These are phyloP conservation scores for Xerocomus tenax DNA, from an alignment of 1,284 basidiomycete species.

Conservation along the genomic window DNA sequence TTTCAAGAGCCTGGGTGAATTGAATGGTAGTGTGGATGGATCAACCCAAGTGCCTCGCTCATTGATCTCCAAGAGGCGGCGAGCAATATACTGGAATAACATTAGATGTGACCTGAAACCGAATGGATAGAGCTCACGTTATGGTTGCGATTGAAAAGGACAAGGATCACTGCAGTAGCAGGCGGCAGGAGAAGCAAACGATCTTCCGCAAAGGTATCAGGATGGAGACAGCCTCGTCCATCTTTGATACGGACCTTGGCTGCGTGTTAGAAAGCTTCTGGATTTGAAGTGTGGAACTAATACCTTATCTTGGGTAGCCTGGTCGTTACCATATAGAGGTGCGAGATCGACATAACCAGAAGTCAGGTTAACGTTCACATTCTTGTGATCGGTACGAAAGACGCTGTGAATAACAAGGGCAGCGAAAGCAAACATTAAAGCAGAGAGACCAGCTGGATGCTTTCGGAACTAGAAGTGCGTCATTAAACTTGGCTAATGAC, in stretches of 20 bases:
- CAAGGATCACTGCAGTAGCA: slow-evolving; percentile 59
- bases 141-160: slow-evolving; percentile 79
- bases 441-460: slow-evolving; percentile 72
- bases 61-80: slow-evolving; percentile 70
- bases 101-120: neutral
- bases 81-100: slow-evolving; percentile 60
- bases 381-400: slow-evolving; percentile 62
- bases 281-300: neutral
- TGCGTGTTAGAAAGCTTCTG: slow-evolving; percentile 6
- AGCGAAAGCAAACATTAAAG: slow-evolving; percentile 75
- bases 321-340: slow-evolving; percentile 67
- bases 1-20: slow-evolving; percentile 33
- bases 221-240: slow-evolving; percentile 58
- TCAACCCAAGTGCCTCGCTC: slow-evolving; percentile 55
- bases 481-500: neutral
- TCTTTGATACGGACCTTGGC: slow-evolving; percentile 41
- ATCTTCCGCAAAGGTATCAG: slow-evolving; percentile 71
- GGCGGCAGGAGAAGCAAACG: slow-evolving; percentile 76
- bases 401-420: slow-evolving; percentile 75
- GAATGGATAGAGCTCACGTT: slow-evolving; percentile 47
- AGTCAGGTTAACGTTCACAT: slow-evolving; percentile 71
- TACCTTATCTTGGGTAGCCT: slow-evolving; percentile 54
- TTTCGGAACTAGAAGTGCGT: slow-evolving; percentile 46
- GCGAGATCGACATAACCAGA: slow-evolving; percentile 81
- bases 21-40: slow-evolving; percentile 35